Conservation (phyloP, 164 flowering plant species). For the Nelumbo lutea region DNA sequence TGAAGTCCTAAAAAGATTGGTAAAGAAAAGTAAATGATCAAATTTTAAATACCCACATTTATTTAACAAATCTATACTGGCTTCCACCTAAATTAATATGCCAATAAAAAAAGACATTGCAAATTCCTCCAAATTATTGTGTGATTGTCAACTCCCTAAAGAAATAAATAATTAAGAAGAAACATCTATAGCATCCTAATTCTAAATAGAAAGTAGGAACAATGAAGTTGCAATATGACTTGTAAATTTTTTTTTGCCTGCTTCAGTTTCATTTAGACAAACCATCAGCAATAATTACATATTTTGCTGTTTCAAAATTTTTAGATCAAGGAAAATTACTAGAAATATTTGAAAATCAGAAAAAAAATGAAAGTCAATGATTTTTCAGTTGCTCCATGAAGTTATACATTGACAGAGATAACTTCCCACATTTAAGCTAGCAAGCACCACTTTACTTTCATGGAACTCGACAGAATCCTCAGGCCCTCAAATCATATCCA, state of each 20-base stretch:
- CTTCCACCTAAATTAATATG: not conserved
- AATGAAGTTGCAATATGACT: too few species aligned
- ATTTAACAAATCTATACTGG: not conserved
- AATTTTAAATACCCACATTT: not conserved
- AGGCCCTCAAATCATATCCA: too few species aligned
- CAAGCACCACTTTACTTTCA: too few species aligned
- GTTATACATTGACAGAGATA: too few species aligned
- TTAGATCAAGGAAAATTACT: not conserved
- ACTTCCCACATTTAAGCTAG: too few species aligned
- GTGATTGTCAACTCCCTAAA: not conserved
- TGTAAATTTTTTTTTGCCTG: too few species aligned
- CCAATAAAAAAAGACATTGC: not conserved
- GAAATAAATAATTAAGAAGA: not conserved
- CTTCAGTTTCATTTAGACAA: not conserved
- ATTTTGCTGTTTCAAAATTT: not conserved
- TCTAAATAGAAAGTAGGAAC: too few species aligned
- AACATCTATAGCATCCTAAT: not conserved
- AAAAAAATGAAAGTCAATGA: too few species aligned
- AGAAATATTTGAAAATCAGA: not conserved
- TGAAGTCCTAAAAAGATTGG: slow-evolving; percentile 62
- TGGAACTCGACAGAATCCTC: too few species aligned
- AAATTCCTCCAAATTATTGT: not conserved
- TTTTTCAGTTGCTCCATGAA: too few species aligned
- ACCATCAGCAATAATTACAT: not conserved
- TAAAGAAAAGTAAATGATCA: not conserved